These are phyloP conservation scores for Pythium grandisporangium DNA, from an alignment of 352 stramenopile genomes.

Conservation along the genomic window DNA sequence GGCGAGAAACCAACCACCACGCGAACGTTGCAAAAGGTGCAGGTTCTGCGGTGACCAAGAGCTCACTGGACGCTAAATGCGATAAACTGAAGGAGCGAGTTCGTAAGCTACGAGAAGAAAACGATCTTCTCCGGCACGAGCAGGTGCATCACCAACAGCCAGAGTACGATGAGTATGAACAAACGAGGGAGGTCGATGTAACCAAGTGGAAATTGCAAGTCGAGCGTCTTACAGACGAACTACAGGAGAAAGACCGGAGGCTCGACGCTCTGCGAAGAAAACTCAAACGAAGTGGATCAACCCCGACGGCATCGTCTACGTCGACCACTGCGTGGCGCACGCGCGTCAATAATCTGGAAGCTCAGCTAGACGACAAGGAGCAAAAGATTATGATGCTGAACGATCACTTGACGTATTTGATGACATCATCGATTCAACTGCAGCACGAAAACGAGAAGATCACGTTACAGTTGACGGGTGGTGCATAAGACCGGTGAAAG, in stretches of 20 bases:
- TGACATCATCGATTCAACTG: conserved; percentile 65
- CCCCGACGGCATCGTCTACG: conserved; percentile 6
- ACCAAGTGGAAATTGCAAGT: conserved; percentile 17
- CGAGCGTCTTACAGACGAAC: conserved; percentile 30
- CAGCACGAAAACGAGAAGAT: conserved; percentile 64
- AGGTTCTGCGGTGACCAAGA: conserved; percentile 7
- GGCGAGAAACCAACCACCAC: conserved; percentile 18
- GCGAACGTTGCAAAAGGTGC: conserved; percentile 10
- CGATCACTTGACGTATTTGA: conserved; percentile 78
- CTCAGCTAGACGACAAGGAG: conserved; percentile 45
- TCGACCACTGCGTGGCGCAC: too few species aligned
- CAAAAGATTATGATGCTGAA: conserved; percentile 79
- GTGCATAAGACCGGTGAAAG: too few species aligned
- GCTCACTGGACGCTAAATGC: conserved; percentile 24
- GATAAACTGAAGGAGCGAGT: conserved; percentile 33
- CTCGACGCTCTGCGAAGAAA: conserved; percentile 22
- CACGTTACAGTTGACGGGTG: too few species aligned
- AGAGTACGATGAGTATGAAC: conserved; percentile 3
- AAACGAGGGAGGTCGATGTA: too few species aligned
- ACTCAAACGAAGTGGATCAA: conserved; percentile 1
- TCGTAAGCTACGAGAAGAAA: conserved; percentile 37
- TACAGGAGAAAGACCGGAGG: conserved; percentile 45
- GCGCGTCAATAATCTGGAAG: conserved; percentile 43
- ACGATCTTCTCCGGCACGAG: conserved; percentile 14
- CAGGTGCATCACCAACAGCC: conserved; percentile 3